Evolutionary conservation across 768 basidiomycete genomes (phyloP).

Genomic region (Mycena rosella): DNA sequence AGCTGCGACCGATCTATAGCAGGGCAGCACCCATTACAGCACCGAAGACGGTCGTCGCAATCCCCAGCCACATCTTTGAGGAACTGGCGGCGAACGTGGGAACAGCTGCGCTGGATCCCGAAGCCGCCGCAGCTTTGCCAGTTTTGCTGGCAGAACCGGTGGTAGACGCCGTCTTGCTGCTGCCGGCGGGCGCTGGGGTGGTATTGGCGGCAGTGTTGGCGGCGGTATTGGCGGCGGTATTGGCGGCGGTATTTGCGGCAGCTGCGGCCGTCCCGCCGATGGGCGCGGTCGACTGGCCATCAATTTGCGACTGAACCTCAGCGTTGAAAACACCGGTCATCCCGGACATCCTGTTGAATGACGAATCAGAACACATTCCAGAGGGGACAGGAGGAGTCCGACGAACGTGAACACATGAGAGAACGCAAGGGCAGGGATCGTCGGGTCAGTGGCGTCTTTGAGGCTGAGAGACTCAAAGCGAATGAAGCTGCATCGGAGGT

Average conservation of each 20-base stretch:
- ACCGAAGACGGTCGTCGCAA: conserved; percentile 43
- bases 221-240: conserved; percentile 19
- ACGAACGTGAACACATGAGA: conserved; percentile 83
- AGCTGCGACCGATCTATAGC: conserved; percentile 44
- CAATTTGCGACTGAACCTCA: conserved; percentile 67
- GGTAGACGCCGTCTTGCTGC: conserved; percentile 34
- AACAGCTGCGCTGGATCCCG: conserved; percentile 40
- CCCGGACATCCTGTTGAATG: conserved; percentile 61
- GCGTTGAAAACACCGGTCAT: conserved; percentile 82
- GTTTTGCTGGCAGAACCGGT: conserved; percentile 32
- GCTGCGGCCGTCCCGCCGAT: conserved; percentile 55
- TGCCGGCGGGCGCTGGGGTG: conserved; percentile 35
- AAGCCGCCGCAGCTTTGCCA: conserved; percentile 36
- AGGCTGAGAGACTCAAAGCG: conserved; percentile 72
- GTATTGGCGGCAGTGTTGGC: conserved; percentile 28
- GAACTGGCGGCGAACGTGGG: conserved; percentile 18
- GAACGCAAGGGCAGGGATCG: conserved; percentile 77
- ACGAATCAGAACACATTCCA: background rate
- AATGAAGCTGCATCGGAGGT: conserved; percentile 70
- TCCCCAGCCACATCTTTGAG: conserved; percentile 22
- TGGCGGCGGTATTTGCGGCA: background rate
- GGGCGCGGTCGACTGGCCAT: conserved; percentile 70
- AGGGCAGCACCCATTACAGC: conserved; percentile 52
- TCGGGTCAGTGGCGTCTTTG: conserved; percentile 64
- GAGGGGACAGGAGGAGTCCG: background rate